Evolutionary conservation across 345 rosid genomes (phyloP).

Genomic region (Salix koriyanagi): DNA sequence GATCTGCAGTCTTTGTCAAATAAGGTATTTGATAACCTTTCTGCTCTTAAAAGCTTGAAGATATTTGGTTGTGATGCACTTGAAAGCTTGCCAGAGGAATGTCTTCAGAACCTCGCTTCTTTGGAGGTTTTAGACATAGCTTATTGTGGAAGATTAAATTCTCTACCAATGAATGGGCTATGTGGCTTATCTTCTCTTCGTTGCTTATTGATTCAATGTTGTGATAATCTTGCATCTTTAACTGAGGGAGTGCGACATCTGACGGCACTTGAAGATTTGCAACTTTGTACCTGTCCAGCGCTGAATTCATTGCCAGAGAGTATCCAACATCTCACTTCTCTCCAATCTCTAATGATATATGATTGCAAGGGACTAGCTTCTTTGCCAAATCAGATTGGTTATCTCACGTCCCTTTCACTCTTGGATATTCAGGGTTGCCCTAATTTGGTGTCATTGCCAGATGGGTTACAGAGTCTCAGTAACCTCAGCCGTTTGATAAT

Average conservation of each 20-base stretch:
- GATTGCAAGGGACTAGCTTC: accelerated
- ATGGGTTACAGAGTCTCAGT: too few species aligned
- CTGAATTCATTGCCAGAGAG: background rate
- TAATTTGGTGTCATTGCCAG: too few species aligned
- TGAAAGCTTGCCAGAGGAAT: constrained; percentile 9
- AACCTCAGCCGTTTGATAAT: too few species aligned
- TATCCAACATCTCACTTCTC: background rate
- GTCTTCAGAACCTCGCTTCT: background rate
- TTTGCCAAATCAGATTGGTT: too few species aligned
- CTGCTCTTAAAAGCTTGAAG: background rate
- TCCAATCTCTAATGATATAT: accelerated
- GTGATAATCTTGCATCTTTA: background rate
- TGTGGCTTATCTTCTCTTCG: background rate
- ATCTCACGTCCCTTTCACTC: too few species aligned
- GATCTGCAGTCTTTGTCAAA: too few species aligned
- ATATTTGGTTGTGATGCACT: background rate
- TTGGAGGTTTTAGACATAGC: accelerated
- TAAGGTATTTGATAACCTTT: background rate
- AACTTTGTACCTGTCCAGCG: accelerated
- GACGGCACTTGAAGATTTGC: background rate
- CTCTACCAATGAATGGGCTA: background rate
- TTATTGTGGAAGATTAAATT: background rate
- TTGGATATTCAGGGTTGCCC: accelerated
- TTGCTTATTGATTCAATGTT: accelerated
- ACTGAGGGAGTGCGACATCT: background rate